Conservation (phyloP, 768 basidiomycete species). For the Lactifluus subvellereus region DNA sequence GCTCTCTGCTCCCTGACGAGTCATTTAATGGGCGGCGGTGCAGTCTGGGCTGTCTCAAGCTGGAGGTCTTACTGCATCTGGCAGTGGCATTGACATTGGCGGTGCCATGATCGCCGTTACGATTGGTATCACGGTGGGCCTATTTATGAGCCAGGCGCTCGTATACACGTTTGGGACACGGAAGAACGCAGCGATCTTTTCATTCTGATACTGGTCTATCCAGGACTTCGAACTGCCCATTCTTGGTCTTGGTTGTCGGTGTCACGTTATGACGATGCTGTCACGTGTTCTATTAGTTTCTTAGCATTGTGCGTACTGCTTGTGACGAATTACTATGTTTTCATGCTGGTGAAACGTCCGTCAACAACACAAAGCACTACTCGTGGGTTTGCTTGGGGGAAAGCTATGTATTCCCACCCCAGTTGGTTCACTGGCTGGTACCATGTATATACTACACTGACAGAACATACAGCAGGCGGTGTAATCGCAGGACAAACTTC, state of each 20-base stretch:
- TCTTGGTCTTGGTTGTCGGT: not conserved
- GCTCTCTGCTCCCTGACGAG: not conserved
- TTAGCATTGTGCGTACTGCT: not conserved
- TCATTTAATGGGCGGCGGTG: conserved; percentile 12
- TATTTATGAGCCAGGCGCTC: conserved; percentile 80
- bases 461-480: no score
- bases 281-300: not conserved
- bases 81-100: conserved; percentile 75
- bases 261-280: not conserved
- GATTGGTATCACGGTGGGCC: conserved; percentile 81
- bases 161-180: conserved; percentile 78
- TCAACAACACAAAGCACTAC: not conserved
- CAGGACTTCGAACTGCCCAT: not conserved
- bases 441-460: no score
- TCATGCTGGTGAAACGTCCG: no score
- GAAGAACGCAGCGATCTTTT: conserved; percentile 76
- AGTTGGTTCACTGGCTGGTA: no score
- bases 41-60: conserved; percentile 81
- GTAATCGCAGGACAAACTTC: not conserved
- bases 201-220: conserved; percentile 40
- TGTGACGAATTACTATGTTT: not conserved
- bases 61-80: conserved; percentile 78
- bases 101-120: conserved; percentile 85
- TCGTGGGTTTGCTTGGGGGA: no score
- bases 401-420: no score